A percentile compares a stretch with the other conserved stretches of the same genome.
phyloP scores from a whole-genome alignment of 108 stramenopile species.

The Skeletonema grethae region DNA sequence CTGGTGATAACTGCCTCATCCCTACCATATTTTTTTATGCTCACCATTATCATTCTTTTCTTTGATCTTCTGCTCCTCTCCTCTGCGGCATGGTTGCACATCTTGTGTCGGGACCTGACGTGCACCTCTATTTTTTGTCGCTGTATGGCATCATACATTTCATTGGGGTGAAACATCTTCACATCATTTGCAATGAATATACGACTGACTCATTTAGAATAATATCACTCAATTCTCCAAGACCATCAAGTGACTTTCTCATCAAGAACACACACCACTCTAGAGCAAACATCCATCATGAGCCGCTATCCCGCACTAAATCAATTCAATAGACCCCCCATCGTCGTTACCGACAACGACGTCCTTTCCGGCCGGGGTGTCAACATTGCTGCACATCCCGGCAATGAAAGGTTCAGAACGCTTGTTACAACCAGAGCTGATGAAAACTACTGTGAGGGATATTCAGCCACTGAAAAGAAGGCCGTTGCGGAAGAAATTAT shows the following conservation, averaged over 20 bases:
- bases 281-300: slow-evolving; percentile 8
- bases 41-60: background rate
- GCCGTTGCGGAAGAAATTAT: slow-evolving; percentile 80
- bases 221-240: background rate
- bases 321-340: slow-evolving; percentile 39
- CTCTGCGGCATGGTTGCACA: background rate
- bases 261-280: background rate
- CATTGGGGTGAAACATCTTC: no score
- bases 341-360: slow-evolving; percentile 69
- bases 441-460: slow-evolving; percentile 59
- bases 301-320: slow-evolving; percentile 1
- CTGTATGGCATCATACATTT: no score
- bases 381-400: slow-evolving; percentile 78
- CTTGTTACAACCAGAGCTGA: slow-evolving; percentile 66
- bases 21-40: no score
- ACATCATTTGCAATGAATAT: no score
- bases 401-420: slow-evolving; percentile 79
- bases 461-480: slow-evolving; percentile 71
- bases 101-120: no score
- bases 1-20: no score
- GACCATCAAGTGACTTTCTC: background rate
- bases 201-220: background rate
- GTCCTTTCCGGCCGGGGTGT: slow-evolving; percentile 80
- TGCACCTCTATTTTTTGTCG: no score
- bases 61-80: background rate